Percentiles rank a stretch among this genome's conserved stretches.
phyloP scores from a whole-genome alignment of 177 flowering plant genomes.

The Vitis hybrid region DNA sequence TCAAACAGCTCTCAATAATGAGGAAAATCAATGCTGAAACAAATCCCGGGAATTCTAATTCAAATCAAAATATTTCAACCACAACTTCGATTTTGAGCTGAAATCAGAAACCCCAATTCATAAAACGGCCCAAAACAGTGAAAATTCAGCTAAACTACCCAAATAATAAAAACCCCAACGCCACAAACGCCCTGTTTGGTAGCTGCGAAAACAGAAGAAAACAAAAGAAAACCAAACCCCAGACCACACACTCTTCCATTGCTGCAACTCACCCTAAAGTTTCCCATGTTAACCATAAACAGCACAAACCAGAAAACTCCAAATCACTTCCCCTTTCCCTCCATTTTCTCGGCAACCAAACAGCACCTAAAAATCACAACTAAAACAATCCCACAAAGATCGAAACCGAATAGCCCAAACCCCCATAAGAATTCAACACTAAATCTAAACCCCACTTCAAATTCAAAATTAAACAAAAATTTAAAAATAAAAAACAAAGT shows the following conservation, averaged over 20 bases:
- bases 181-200: too few species aligned
- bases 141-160: not conserved
- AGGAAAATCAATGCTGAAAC: not conserved
- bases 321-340: not conserved
- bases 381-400: slow-evolving; percentile 13
- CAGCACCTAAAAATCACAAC: slow-evolving; percentile 1
- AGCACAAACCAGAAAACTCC: not conserved
- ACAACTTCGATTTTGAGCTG: not conserved
- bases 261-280: too few species aligned
- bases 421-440: slow-evolving; percentile 1
- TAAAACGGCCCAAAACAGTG: not conserved
- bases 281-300: too few species aligned
- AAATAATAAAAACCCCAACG: not conserved
- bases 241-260: too few species aligned
- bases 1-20: slow-evolving; percentile 3
- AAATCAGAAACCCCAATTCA: not conserved
- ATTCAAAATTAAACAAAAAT: not conserved
- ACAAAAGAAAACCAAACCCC: too few species aligned
- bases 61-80: not conserved
- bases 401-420: slow-evolving; percentile 11
- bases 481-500: not conserved
- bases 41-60: not conserved
- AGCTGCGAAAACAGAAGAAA: too few species aligned
- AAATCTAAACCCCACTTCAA: not conserved
- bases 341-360: slow-evolving; percentile 8